Base-by-base conservation (phyloP, 129 eudicot species). In the Chrysanthemum lavandulifolium region DNA sequence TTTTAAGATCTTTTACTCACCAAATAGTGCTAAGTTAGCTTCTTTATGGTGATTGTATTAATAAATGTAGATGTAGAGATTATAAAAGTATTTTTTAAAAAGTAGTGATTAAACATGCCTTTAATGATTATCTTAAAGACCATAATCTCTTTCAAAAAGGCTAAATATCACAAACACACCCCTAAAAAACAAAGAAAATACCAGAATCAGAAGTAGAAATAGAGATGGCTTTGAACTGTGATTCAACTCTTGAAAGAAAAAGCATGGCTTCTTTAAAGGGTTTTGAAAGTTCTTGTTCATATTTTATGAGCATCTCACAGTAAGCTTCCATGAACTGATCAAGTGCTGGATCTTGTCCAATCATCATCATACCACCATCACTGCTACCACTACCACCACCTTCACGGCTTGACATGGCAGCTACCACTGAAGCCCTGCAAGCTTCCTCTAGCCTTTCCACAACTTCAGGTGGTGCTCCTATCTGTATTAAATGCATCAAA, bases 291-390 rank as follows among this genome's bases (percentile, higher is more conserved):
- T 93, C 98, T 77, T 89, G 98, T 71, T 93, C 98, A 73, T 93
- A 93, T 69, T 93, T 93, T 0, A 81, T 87, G 48, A 93, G 83
- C 98, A 93, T 93, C 82, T 93, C 98, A 82, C 95, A 93, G 50
- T 93, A 93, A 10, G 98, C 98, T 75, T 93, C 98, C 98, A 93
- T 89, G 76, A 93, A 93, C 52, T 93, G 98, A 85, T 94, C 98
- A 55, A 94, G 86, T 25, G 83, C 84, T 25, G 98, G 98, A 86
- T 94, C 98, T 86, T 94, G 91, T 2, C 96, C 98, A 10, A 87
- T 52, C 59, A 74, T 49, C 63, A 65, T 66, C 56, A 77, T 59
- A 10, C 60, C 66, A 11, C 56, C 69, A 68, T 73, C 53, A 67
- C 75, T 23, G 63, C 68, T 68, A 58, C 74, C 68, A 36, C 69